Evolutionary conservation across 345 rosid genomes (phyloP), one percentile per base, ranked within the genome.

Genomic region (Camelina laxa): DNA sequence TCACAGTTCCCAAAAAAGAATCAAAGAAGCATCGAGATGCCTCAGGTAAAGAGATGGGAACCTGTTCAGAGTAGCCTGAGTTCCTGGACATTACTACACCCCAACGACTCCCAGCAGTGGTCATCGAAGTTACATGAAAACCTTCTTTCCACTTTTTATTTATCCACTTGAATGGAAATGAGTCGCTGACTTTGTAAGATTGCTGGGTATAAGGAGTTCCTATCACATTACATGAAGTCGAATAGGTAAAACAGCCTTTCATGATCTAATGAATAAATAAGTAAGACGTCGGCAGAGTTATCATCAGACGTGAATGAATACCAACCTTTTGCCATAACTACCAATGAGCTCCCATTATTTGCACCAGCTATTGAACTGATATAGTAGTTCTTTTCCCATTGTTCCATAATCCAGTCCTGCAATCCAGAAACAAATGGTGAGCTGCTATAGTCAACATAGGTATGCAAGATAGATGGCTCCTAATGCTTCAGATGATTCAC

Each of bases 131-230:
- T 69, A 94, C 97, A 69, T 91, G 96, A 79, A 94, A 94, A 8
- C 98, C 98, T 85, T 94, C 98, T 82, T 94, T 94, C 96, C 98
- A 94, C 82, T 94, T 94, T 81, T 94, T 94, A 57, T 91, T 94
- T 76, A 94, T 94, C 98, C 98, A 94, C 74, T 91, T 94, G 80
- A 88, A 94, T 55, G 98, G 98, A 75, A 94, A 94, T 41, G 97
- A 86, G 77, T 94, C 97, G 51, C 98, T 94, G 60, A 94, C 98
- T 91, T 93, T 93, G 85, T 94, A 94, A 6, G 98, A 94, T 72
- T 94, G 98, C 81, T 94, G 98, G 54, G 96, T 91, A 73, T 89
- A 94, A 45, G 96, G 90, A 66, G 97, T 91, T 76, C 98, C 98
- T 93, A 67, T 69, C 72, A 42, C 33, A 59, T 66, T 51, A 74